Conservation (phyloP, 805 yeast species). For the Monosporozyma aerobia region DNA sequence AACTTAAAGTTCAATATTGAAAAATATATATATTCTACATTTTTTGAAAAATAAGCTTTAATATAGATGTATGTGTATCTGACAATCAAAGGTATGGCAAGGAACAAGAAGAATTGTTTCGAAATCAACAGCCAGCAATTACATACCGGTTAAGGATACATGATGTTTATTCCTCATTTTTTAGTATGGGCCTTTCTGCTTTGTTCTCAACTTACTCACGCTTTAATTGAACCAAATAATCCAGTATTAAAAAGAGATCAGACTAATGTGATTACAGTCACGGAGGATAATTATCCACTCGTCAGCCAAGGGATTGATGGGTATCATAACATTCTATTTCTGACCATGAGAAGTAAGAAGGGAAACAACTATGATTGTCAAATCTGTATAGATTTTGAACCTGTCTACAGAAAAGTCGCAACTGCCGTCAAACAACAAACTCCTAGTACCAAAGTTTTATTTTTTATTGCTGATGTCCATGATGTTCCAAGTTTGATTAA, state of each 20-base stretch:
- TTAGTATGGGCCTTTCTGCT: neutral
- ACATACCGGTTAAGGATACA: neutral
- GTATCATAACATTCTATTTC: slow-evolving; percentile 41
- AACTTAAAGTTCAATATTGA: no score
- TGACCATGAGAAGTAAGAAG: slow-evolving; percentile 41
- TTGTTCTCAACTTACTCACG: neutral
- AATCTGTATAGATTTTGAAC: slow-evolving; percentile 38
- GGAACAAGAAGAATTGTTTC: no score
- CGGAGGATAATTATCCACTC: slow-evolving; percentile 32
- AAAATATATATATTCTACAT: no score
- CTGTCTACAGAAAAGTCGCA: slow-evolving; percentile 35
- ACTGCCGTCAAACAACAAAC: slow-evolving; percentile 37
- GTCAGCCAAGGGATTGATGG: slow-evolving; percentile 42
- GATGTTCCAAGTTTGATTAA: slow-evolving; percentile 36
- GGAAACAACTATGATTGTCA: slow-evolving; percentile 32
- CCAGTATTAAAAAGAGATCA: slow-evolving; percentile 15
- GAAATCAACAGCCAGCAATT: neutral
- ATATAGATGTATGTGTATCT: no score
- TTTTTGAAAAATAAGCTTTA: no score
- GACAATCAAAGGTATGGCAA: no score
- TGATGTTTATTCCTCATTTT: neutral
- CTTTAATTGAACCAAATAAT: slow-evolving; percentile 6
- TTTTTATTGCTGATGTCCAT: slow-evolving; percentile 43
- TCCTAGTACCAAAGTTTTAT: slow-evolving; percentile 34
- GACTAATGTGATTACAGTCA: slow-evolving; percentile 36